Evolutionary conservation across 768 basidiomycete species (phyloP).

Genomic region (Tulasnella sp.): DNA sequence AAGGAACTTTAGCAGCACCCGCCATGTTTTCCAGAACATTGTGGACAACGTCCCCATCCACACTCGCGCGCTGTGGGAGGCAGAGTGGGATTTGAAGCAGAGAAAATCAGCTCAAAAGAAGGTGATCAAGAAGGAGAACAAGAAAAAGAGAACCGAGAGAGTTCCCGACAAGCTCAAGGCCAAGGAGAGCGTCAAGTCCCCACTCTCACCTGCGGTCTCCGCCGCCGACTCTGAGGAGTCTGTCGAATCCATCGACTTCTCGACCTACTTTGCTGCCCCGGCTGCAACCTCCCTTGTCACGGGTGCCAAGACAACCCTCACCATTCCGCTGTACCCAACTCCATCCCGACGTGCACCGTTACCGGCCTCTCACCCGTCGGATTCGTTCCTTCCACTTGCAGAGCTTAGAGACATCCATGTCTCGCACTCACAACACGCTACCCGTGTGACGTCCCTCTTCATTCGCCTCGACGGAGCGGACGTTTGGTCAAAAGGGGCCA

Average conservation of each 20-base stretch:
- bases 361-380: neutral
- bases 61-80: constrained; percentile 64
- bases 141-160: constrained; percentile 28
- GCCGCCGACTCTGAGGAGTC: constrained; percentile 27
- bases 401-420: constrained; percentile 46
- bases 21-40: constrained; percentile 72
- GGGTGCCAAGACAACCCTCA: constrained; percentile 54
- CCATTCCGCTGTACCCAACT: constrained; percentile 62
- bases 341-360: neutral
- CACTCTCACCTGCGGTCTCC: constrained; percentile 8
- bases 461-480: constrained; percentile 57
- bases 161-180: constrained; percentile 29
- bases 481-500: constrained; percentile 57
- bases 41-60: constrained; percentile 74
- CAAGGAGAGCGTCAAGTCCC: constrained; percentile 12
- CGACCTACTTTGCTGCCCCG: constrained; percentile 52
- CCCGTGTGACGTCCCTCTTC: constrained; percentile 62
- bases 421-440: constrained; percentile 47
- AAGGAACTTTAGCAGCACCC: constrained; percentile 59
- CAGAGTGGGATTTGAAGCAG: constrained; percentile 58
- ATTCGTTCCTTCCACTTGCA: constrained; percentile 46
- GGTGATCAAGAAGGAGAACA: constrained; percentile 25
- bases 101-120: constrained; percentile 30
- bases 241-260: constrained; percentile 29
- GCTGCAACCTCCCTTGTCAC: constrained; percentile 26